phyloP scores from a whole-genome alignment of 306 rosid genomes.

The Coriaria nepalensis region DNA sequence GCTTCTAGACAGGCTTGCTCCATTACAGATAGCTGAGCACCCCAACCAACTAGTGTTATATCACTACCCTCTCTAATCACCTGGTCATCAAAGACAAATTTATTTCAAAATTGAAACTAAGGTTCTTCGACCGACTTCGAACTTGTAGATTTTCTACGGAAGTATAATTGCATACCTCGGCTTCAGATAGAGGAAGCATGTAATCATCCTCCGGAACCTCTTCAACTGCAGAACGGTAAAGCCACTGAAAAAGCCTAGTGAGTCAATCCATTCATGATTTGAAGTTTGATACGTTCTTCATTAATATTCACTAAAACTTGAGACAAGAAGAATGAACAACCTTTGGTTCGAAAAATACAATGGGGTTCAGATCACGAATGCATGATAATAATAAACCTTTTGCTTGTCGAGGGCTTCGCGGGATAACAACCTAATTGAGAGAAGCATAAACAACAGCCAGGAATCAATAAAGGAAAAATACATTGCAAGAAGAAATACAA shows the following conservation, averaged over 20 bases:
- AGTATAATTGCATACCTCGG: constrained; percentile 84
- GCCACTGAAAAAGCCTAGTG: constrained; percentile 48
- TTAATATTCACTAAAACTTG: neutral
- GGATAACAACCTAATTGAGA: constrained; percentile 72
- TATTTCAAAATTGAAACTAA: too few species aligned
- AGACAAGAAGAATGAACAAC: constrained; percentile 26
- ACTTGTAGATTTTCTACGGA: too few species aligned
- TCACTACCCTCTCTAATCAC: constrained; percentile 68
- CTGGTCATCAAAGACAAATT: constrained; percentile 34
- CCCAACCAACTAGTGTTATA: constrained; percentile 97
- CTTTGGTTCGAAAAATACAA: constrained; percentile 93
- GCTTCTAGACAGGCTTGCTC: constrained; percentile 95
- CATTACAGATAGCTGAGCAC: constrained; percentile 80
- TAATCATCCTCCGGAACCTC: constrained; percentile 87
- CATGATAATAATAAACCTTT: constrained; percentile 79
- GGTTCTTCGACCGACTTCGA: too few species aligned
- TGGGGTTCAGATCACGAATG: constrained; percentile 87
- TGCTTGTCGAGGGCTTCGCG: constrained; percentile 86
- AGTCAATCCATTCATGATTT: constrained; percentile 6
- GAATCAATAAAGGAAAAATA: too few species aligned
- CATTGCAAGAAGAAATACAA: neutral
- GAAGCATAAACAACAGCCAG: too few species aligned
- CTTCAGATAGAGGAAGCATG: constrained; percentile 82
- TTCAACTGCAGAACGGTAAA: constrained; percentile 91
- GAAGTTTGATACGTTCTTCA: too few species aligned